These are phyloP conservation scores for Leptographium wingfieldii DNA, from an alignment of 2,329 filamentous ascomycete species.

Conservation along the genomic window DNA sequence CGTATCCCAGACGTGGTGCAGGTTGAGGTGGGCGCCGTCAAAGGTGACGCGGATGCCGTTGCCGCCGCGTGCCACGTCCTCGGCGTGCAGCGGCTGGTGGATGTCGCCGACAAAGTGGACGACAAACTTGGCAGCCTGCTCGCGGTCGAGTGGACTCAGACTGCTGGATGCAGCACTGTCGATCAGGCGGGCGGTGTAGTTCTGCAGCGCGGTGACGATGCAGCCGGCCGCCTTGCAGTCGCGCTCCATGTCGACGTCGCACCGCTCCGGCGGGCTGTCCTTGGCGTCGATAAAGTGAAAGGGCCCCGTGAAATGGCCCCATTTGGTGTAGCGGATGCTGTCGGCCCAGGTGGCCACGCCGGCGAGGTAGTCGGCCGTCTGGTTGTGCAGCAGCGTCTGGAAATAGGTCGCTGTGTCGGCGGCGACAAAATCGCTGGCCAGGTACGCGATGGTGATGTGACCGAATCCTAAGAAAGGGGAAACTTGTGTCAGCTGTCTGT, in stretches of 20 bases:
- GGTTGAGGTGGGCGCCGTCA: constrained; percentile 43
- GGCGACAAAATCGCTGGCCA: constrained; percentile 48
- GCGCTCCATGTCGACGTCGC: constrained; percentile 43
- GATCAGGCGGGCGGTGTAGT: constrained; percentile 45
- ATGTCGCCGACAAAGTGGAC: constrained; percentile 59
- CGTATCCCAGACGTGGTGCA: constrained; percentile 64
- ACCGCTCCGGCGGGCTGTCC: constrained; percentile 44
- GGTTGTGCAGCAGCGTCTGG: constrained; percentile 41
- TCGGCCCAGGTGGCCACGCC: constrained; percentile 56
- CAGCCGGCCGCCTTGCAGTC: constrained; percentile 53
- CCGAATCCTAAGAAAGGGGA: constrained; percentile 36
- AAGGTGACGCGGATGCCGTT: constrained; percentile 56
- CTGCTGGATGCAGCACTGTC: constrained; percentile 19
- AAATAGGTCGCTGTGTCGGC: constrained; percentile 43
- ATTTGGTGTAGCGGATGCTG: constrained; percentile 50
- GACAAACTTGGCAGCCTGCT: constrained; percentile 53
- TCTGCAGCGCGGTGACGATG: constrained; percentile 45
- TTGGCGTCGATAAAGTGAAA: constrained; percentile 61
- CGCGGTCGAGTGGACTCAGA: constrained; percentile 32
- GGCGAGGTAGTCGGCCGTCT: constrained; percentile 45
- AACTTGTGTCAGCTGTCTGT: no score
- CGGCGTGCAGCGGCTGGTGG: constrained; percentile 55
- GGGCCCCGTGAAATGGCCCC: constrained; percentile 46
- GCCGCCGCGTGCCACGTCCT: constrained; percentile 51
- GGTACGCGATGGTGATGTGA: constrained; percentile 52